Percentiles rank a stretch among this genome's conserved stretches.
phyloP scores from a whole-genome alignment of 1,284 basidiomycete genomes.

The Ustilago vetiveriae region DNA sequence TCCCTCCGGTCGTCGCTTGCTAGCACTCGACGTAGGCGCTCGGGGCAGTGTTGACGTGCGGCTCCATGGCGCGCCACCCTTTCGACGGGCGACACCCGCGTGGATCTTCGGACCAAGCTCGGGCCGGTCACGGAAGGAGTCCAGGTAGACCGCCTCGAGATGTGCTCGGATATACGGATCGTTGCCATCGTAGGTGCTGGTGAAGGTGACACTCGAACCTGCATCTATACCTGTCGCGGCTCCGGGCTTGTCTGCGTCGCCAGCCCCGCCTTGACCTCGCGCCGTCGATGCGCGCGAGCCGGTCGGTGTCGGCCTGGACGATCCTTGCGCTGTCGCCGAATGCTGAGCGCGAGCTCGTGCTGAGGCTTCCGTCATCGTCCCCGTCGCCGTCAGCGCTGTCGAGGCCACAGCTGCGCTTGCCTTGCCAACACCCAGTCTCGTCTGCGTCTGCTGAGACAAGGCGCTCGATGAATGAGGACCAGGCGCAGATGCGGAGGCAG shows the following conservation, averaged over 20 bases:
- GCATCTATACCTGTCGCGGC: slow-evolving; percentile 13
- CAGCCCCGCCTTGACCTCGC: slow-evolving; percentile 13
- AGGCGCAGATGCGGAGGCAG: neutral
- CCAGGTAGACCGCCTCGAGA: slow-evolving; percentile 56
- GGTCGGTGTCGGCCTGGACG: slow-evolving; percentile 32
- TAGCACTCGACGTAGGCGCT: slow-evolving; percentile 31
- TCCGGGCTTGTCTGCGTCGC: slow-evolving; percentile 10
- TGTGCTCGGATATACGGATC: slow-evolving; percentile 65
- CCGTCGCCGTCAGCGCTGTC: slow-evolving; percentile 40
- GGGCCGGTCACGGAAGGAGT: slow-evolving; percentile 51
- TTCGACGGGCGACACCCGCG: slow-evolving; percentile 24
- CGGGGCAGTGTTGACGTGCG: slow-evolving; percentile 18
- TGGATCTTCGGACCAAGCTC: slow-evolving; percentile 42
- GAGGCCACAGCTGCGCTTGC: slow-evolving; percentile 48
- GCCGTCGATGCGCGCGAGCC: slow-evolving; percentile 43
- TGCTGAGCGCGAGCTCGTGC: slow-evolving; percentile 33
- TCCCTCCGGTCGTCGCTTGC: slow-evolving; percentile 60
- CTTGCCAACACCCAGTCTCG: slow-evolving; percentile 48
- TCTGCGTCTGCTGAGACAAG: slow-evolving; percentile 30
- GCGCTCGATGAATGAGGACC: slow-evolving; percentile 9
- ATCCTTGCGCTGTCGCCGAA: slow-evolving; percentile 21
- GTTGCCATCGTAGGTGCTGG: slow-evolving; percentile 60
- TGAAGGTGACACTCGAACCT: slow-evolving; percentile 26
- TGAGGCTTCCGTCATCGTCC: slow-evolving; percentile 52
- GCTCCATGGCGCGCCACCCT: slow-evolving; percentile 12